Conservation (phyloP, 2,329 filamentous ascomycete genomes). For the Knufia fluminis region DNA sequence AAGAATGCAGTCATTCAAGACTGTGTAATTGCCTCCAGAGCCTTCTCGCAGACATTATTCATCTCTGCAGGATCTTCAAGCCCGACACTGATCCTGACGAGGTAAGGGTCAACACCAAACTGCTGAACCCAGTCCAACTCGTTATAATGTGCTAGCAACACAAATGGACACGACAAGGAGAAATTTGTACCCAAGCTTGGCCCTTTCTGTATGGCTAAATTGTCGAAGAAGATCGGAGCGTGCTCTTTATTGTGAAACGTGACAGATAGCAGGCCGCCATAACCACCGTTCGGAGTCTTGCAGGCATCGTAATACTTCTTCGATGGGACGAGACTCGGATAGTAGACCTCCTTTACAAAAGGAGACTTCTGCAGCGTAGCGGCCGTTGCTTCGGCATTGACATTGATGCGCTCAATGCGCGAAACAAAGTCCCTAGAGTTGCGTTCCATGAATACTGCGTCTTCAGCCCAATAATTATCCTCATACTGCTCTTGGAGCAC, state of each 20-base stretch:
- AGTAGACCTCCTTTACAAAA: conserved; percentile 69
- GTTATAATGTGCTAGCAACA: conserved; percentile 79
- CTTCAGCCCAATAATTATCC: conserved; percentile 90
- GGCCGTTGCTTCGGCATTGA: conserved; percentile 75
- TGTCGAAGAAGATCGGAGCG: conserved; percentile 75
- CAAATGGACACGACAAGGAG: conserved; percentile 81
- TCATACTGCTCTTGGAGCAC: conserved; percentile 61
- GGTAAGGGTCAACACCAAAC: conserved; percentile 72
- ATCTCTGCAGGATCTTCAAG: conserved; percentile 68
- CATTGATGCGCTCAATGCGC: conserved; percentile 74
- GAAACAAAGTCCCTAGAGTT: conserved; percentile 88
- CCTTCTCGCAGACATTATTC: conserved; percentile 53
- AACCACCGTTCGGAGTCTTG: conserved; percentile 64
- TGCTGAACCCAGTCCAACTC: conserved; percentile 76
- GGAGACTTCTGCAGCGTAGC: conserved; percentile 55
- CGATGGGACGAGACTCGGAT: conserved; percentile 70
- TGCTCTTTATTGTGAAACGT: conserved; percentile 63
- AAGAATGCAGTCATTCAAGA: no score
- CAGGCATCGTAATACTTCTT: conserved; percentile 68
- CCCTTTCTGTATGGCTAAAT: conserved; percentile 79
- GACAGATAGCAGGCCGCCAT: conserved; percentile 80
- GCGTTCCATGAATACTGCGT: conserved; percentile 87
- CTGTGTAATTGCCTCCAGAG: conserved; percentile 41
- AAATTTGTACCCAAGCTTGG: conserved; percentile 96
- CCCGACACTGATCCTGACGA: conserved; percentile 82